These are phyloP conservation scores for Russula dissimulans DNA, from an alignment of 768 basidiomycete species.

Conservation along the genomic window DNA sequence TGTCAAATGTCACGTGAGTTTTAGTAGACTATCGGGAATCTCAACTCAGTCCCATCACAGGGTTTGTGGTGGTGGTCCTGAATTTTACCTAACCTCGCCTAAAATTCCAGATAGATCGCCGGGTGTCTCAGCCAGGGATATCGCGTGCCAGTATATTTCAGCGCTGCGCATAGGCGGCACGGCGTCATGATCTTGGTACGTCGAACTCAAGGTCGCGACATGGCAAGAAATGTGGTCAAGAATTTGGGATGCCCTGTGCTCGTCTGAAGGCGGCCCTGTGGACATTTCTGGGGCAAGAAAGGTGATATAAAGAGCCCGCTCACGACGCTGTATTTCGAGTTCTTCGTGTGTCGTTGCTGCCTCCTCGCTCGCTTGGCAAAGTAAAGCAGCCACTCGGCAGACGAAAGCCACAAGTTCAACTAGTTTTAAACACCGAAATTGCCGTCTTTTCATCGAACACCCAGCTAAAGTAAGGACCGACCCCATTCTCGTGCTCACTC, in stretches of 20 bases:
- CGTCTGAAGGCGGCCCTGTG: constrained; percentile 55
- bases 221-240: constrained; percentile 73
- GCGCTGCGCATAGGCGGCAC: too few species aligned
- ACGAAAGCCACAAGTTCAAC: too few species aligned
- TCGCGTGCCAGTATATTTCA: constrained; percentile 54
- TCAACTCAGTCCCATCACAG: too few species aligned
- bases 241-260: constrained; percentile 85
- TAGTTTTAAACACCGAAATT: too few species aligned
- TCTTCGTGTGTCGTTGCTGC: constrained; percentile 83
- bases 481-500: too few species aligned
- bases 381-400: too few species aligned
- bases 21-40: too few species aligned
- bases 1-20: too few species aligned
- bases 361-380: constrained; percentile 38
- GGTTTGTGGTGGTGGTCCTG: constrained; percentile 93
- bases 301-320: constrained; percentile 76
- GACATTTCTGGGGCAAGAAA: too few species aligned
- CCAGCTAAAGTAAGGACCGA: too few species aligned
- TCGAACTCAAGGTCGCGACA: constrained; percentile 50
- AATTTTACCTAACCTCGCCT: constrained; percentile 89
- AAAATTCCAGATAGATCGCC: constrained; percentile 90
- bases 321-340: constrained; percentile 90
- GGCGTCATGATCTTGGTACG: constrained; percentile 71
- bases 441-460: constrained; percentile 24
- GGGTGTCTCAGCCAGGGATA: constrained; percentile 44